Base-by-base conservation (phyloP, 2,329 filamentous ascomycete genomes). In the Ophiostoma piceae region DNA sequence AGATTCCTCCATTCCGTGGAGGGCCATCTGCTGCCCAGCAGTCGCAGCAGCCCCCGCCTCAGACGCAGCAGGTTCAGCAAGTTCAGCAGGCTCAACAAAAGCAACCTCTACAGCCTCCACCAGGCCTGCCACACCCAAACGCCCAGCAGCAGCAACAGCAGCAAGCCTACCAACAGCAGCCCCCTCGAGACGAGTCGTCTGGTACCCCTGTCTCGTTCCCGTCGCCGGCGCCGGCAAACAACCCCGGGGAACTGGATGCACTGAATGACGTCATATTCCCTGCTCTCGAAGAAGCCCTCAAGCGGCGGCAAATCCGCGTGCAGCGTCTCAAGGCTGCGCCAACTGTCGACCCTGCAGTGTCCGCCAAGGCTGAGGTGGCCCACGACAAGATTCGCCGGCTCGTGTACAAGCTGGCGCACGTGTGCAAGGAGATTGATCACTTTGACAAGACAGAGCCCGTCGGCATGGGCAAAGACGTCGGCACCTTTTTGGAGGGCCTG, bases 251-350 rank as follows among this genome's bases (percentile, higher is more conserved):
- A 71, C 85, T 96, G 29, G 95, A 96, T 68, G 93, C 94, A 1
- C 84, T 97, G 1, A 92, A 90, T 76, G 92, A 94, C 74, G 94
- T 99, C 67, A 92, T 99, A 51, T 89, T 98, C 73, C 95, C 95
- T 0, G 94, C 95, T 1, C 85, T 99, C 1, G 93, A 97, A 79
- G 91, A 95, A 74, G 93, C 95, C 8, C 87, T 98, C 26, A 92
- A 93, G 77, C 87, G 95, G 68, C 90, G 95, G 68, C 85, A 88
- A 77, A 84, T 85, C 73, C 83, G 86, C 54, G 80, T 89, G 68
- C 86, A 87, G 76, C 84, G 84, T 70, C 75, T 82, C 64, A 82
- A 84, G 72, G 43, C 77, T 70, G n/a, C 68, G n/a, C 67, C 70
- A 14, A 62, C 29, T 2, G 66, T 62, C 14, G 32, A 73, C 12